phyloP scores from a whole-genome alignment of 2,329 filamentous ascomycete species.

The Apiospora rasikravindrae region DNA sequence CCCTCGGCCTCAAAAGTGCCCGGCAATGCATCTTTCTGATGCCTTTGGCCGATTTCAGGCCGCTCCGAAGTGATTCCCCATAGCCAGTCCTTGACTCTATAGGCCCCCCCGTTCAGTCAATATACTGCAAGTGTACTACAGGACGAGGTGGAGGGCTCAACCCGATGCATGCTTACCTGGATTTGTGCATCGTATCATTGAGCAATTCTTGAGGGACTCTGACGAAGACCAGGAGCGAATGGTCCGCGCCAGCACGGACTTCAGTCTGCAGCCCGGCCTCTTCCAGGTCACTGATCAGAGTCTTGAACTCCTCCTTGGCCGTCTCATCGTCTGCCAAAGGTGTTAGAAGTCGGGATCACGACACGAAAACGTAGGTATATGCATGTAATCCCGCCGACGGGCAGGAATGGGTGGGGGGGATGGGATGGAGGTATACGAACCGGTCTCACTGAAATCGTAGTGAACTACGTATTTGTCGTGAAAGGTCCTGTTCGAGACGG shows the following conservation, averaged over 20 bases:
- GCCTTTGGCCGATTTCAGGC: conserved; percentile 56
- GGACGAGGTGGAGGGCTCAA: neutral
- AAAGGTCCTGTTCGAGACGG: conserved; percentile 24
- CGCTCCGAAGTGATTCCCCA: conserved; percentile 70
- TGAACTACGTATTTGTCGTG: conserved; percentile 62
- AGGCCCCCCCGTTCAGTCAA: neutral
- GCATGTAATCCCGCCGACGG: too few species aligned
- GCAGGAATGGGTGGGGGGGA: too few species aligned
- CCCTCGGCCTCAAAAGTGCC: conserved; percentile 66
- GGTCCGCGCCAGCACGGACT: conserved; percentile 72
- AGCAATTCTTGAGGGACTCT: conserved; percentile 67
- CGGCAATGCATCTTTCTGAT: conserved; percentile 53
- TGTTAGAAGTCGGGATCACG: conserved; percentile 26
- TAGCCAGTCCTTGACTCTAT: conserved; percentile 76
- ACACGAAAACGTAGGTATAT: conserved; percentile 26
- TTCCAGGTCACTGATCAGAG: conserved; percentile 64
- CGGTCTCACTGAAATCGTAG: conserved; percentile 61
- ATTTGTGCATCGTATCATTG: conserved; percentile 70
- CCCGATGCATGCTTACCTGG: conserved; percentile 51
- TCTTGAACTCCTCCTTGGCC: conserved; percentile 59
- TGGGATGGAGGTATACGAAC: conserved; percentile 41
- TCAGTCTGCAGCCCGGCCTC: conserved; percentile 71
- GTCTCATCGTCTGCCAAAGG: conserved; percentile 52
- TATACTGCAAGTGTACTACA: neutral
- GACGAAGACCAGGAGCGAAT: conserved; percentile 70